Evolutionary conservation across 345 rosid species (phyloP).

Genomic region (Geranium brycei): DNA sequence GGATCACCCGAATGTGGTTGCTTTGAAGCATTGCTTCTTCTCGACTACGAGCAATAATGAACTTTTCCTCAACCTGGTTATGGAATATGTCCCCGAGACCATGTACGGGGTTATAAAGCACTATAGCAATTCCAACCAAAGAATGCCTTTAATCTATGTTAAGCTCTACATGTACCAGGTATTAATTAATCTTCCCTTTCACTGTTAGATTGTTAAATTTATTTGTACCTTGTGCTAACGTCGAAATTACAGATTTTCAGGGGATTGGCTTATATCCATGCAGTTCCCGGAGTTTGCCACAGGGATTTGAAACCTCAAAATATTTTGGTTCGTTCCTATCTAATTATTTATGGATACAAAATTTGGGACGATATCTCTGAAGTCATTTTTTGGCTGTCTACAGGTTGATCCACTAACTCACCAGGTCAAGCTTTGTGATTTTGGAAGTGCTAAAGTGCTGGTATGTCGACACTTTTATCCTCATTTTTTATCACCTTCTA

Average conservation of each 20-base stretch:
- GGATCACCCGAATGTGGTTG: conserved; percentile 78
- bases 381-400: conserved; percentile 8
- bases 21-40: conserved; percentile 83
- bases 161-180: conserved; percentile 86
- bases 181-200: neutral
- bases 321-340: conserved; percentile 51
- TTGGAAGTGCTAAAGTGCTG: conserved; percentile 87
- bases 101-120: conserved; percentile 76
- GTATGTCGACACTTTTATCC: conserved; percentile 22
- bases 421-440: conserved; percentile 10
- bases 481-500: neutral
- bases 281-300: conserved; percentile 75
- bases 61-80: conserved; percentile 29
- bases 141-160: conserved; percentile 75
- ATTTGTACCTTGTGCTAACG: conserved; percentile 5
- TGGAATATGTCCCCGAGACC: conserved; percentile 90
- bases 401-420: conserved; percentile 89
- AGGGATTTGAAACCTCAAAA: conserved; percentile 89
- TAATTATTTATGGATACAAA: neutral
- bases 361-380: conserved; percentile 2
- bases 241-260: conserved; percentile 46
- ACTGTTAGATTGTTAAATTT: no score
- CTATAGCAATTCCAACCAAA: conserved; percentile 60
- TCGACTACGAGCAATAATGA: conserved; percentile 52
- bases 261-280: conserved; percentile 72